Base-by-base conservation (phyloP, 345 rosid species). In the Moringa oleifera region DNA sequence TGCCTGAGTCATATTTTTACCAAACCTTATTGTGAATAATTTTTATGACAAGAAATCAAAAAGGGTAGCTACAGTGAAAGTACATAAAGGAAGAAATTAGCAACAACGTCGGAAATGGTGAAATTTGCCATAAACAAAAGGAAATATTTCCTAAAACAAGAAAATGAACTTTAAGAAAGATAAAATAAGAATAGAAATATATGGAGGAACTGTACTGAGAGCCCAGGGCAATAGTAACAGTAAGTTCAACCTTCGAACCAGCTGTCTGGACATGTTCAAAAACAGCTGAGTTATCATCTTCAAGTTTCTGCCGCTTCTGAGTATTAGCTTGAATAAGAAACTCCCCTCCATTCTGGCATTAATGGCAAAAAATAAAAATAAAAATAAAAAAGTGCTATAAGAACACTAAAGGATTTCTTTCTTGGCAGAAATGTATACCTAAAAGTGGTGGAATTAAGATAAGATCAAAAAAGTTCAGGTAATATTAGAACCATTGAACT, bases 271-370 rank as follows among this genome's bases (percentile, higher is more conserved):
- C 73, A 70, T 51, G 80, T 68, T 88, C 84, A 62, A 77, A 74
- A 71, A 63, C 74, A 68, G 69, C 19, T 20, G 80, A 63, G 74
- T 60, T 73, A 64, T 77, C 83, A 67, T 81, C 82, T 58, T 73
- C 79, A 68, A 85, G 66, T 77, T 85, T 91, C 56, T 74, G 90
- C 20, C 97, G 91, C 79, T 95, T 95, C 57, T 79, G 85, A 55
- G 85, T 91, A 59, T 91, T 91, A 49, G 97, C 96, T 79, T 81
- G 95, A 78, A 95, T 95, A 15, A 87, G 86, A 75, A 88, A 95
- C 68, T 85, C 97, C 54, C 85, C 95, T 20, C 82, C 83, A 73
- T 75, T 77, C 99, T 95, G 85, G 66, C 51, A 71, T n/a, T 24
- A 62, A 23, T n/a, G 13, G 24, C 16, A 75, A 46, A 63, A 63